phyloP scores from a whole-genome alignment of 179 eudicot species.

The Silene noctiflora region DNA sequence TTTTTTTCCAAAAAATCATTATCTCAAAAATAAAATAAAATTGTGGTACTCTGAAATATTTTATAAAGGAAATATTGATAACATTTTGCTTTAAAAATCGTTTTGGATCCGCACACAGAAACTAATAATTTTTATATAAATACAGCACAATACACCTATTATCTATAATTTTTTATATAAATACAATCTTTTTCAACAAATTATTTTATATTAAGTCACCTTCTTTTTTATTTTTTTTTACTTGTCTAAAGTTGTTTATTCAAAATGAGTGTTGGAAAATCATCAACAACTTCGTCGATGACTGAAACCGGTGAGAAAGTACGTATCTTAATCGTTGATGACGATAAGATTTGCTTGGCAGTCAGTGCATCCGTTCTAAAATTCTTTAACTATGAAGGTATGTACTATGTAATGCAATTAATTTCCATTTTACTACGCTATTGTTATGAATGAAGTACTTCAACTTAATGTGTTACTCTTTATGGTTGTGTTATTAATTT shows the following conservation, averaged over 20 bases:
- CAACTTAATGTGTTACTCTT: background rate
- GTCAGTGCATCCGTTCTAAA: conserved; percentile 10
- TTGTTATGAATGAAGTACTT: background rate
- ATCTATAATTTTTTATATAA: background rate
- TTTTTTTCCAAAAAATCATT: background rate
- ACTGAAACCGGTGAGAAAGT: background rate
- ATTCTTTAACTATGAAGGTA: conserved; percentile 25
- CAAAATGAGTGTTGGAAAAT: background rate
- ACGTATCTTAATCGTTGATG: conserved; percentile 26
- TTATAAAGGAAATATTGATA: background rate
- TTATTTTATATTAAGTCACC: background rate
- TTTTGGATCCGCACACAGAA: background rate
- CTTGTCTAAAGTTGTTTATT: background rate
- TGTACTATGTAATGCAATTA: background rate
- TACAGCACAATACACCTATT: background rate
- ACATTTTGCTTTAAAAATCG: background rate
- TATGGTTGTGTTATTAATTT: no score
- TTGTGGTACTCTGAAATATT: background rate
- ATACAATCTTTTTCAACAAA: background rate
- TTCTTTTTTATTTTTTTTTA: no score
- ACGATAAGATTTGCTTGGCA: conserved; percentile 19
- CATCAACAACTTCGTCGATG: background rate
- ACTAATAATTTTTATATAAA: background rate
- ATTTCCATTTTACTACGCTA: background rate
- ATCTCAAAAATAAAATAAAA: background rate